phyloP scores from a whole-genome alignment of 345 rosid species.

The Trapa incisa region DNA sequence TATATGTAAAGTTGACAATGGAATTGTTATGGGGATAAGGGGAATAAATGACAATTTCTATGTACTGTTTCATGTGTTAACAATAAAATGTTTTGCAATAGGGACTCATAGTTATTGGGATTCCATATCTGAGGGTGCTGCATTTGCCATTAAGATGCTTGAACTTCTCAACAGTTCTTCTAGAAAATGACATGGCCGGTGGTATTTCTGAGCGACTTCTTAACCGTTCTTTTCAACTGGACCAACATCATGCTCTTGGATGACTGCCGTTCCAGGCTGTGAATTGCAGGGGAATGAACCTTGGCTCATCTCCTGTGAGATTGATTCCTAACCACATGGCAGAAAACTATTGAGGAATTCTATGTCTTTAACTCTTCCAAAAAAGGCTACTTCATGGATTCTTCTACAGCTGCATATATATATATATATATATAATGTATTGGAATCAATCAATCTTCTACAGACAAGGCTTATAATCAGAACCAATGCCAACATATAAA shows the following conservation, averaged over 20 bases:
- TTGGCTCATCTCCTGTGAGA: not conserved
- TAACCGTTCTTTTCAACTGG: too few species aligned
- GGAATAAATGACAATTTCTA: not conserved
- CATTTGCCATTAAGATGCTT: not conserved
- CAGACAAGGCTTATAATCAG: not conserved
- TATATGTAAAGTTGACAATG: not conserved
- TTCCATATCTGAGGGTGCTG: too few species aligned
- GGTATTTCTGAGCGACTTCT: too few species aligned
- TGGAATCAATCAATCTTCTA: constrained; percentile 9
- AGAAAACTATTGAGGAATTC: constrained; percentile 8
- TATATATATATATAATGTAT: constrained; percentile 8
- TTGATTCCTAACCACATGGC: constrained; percentile 10
- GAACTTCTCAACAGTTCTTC: not conserved
- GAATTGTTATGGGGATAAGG: not conserved
- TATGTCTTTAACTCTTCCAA: constrained; percentile 6
- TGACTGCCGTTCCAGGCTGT: not conserved
- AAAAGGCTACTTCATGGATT: constrained; percentile 11
- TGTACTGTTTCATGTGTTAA: not conserved
- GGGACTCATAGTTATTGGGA: not conserved
- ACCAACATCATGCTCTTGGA: not conserved
- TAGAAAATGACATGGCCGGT: too few species aligned
- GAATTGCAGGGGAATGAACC: not conserved
- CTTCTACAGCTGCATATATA: constrained; percentile 9
- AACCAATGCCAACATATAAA: not conserved
- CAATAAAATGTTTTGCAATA: not conserved